phyloP scores from a whole-genome alignment of 192 early-diverging fungal species.

The Coemansia reversa region DNA sequence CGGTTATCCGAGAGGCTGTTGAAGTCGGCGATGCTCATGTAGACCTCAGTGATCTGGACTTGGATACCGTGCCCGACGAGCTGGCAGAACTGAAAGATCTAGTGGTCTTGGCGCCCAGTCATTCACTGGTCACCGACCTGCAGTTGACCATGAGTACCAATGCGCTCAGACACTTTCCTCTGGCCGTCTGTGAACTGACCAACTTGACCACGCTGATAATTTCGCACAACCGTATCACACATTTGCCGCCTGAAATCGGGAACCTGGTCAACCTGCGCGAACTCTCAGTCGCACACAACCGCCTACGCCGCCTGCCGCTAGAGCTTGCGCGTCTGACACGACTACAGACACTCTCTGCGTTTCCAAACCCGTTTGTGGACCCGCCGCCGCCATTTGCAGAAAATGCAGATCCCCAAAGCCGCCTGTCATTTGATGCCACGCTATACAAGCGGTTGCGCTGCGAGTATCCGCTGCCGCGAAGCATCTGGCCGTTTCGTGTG shows the following conservation, averaged over 20 bases:
- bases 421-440: slow-evolving; percentile 2
- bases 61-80: slow-evolving; percentile 48
- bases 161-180: slow-evolving; percentile 30
- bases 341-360: slow-evolving; percentile 36
- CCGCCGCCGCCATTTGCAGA: slow-evolving; percentile 11
- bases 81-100: slow-evolving; percentile 54
- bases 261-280: slow-evolving; percentile 47
- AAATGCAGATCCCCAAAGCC: background rate
- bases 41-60: slow-evolving; percentile 53
- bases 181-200: slow-evolving; percentile 44
- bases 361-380: slow-evolving; percentile 41
- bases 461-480: background rate
- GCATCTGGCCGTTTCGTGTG: slow-evolving; percentile 18
- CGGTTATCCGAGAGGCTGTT: slow-evolving; percentile 49
- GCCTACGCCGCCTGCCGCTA: slow-evolving; percentile 32
- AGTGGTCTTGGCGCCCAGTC: slow-evolving; percentile 44
- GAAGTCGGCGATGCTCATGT: slow-evolving; percentile 47
- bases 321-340: slow-evolving; percentile 31
- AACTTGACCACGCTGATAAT: slow-evolving; percentile 55
- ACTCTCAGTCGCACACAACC: slow-evolving; percentile 50
- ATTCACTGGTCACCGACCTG: slow-evolving; percentile 37
- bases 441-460: slow-evolving; percentile 7
- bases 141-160: slow-evolving; percentile 44
- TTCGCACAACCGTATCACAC: slow-evolving; percentile 44
- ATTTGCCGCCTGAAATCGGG: slow-evolving; percentile 51